Evolutionary conservation across 306 rosid species (phyloP).

Genomic region (Prunus dulcis): DNA sequence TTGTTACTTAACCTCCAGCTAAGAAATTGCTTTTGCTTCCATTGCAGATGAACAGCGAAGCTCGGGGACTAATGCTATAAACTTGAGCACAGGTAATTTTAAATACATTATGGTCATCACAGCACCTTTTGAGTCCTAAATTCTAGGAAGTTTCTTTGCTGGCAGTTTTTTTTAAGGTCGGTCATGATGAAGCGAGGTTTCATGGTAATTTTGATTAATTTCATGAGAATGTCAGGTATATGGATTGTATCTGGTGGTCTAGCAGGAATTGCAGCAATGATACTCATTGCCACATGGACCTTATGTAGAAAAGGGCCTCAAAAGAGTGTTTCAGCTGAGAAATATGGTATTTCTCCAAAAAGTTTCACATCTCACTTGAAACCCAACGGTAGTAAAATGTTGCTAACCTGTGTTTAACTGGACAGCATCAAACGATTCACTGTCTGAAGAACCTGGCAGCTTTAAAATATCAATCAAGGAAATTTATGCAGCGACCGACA

Average conservation of each 20-base stretch:
- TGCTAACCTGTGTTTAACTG: constrained; percentile 12
- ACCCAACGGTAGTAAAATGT: neutral
- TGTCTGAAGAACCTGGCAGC: constrained; percentile 29
- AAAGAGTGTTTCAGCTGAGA: neutral
- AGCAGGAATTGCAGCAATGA: constrained; percentile 22
- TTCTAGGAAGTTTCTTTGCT: neutral
- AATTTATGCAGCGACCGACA: constrained; percentile 43
- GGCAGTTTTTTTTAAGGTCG: neutral
- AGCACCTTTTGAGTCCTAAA: neutral
- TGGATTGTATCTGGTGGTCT: constrained; percentile 40
- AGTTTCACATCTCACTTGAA: neutral
- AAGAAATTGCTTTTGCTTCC: neutral
- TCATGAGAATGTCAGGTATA: constrained; percentile 26
- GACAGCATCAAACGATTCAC: constrained; percentile 25
- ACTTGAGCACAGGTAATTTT: constrained; percentile 18
- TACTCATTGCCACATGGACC: constrained; percentile 26
- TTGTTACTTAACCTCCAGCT: neutral
- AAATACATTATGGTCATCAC: neutral
- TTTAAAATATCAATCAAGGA: constrained; percentile 41
- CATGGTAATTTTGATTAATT: neutral
- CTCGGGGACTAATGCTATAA: constrained; percentile 5
- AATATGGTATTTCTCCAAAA: constrained; percentile 25
- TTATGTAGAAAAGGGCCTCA: constrained; percentile 23
- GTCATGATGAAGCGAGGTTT: neutral
- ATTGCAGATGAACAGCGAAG: constrained; percentile 18